Evolutionary conservation across 2,329 filamentous ascomycete genomes (phyloP).

Genomic region (Talaromyces sp.): DNA sequence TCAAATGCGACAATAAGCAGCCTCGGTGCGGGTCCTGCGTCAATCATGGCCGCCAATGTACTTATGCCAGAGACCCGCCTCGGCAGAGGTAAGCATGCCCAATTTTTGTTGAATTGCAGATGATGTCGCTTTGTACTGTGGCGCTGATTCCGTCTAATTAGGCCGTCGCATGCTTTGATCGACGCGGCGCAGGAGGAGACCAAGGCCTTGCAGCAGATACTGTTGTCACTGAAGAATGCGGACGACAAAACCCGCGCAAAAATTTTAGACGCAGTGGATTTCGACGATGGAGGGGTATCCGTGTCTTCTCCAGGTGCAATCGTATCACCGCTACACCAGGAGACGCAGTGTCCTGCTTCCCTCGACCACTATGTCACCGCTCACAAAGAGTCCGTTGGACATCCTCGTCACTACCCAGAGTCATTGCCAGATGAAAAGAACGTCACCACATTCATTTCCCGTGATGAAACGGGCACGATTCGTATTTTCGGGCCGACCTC

Average conservation of each 20-base stretch:
- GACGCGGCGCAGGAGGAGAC: slow-evolving; percentile 1
- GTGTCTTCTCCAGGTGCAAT: not conserved
- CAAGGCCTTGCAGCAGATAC: slow-evolving; percentile 1
- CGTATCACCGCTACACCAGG: not conserved
- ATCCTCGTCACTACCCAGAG: not conserved
- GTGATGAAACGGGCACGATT: slow-evolving; percentile 1
- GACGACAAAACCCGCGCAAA: not conserved
- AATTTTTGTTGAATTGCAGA: slow-evolving; percentile 3
- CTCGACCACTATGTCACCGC: not conserved
- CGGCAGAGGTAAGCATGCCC: slow-evolving; percentile 12
- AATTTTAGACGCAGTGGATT: not conserved
- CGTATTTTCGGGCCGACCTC: slow-evolving; percentile 3
- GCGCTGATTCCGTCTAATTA: slow-evolving; percentile 9
- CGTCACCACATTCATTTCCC: slow-evolving; percentile 1
- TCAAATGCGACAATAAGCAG: slow-evolving; percentile 29
- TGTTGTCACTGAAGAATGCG: slow-evolving; percentile 2
- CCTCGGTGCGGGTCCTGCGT: slow-evolving; percentile 30
- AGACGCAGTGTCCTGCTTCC: not conserved
- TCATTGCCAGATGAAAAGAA: not conserved
- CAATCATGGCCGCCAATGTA: slow-evolving; percentile 16
- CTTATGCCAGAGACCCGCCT: slow-evolving; percentile 15
- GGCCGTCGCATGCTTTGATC: not conserved
- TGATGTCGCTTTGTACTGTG: not conserved
- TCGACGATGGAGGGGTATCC: not conserved
- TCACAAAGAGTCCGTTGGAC: not conserved